Evolutionary conservation across 345 rosid genomes (phyloP).

Genomic region (Populus nigra): DNA sequence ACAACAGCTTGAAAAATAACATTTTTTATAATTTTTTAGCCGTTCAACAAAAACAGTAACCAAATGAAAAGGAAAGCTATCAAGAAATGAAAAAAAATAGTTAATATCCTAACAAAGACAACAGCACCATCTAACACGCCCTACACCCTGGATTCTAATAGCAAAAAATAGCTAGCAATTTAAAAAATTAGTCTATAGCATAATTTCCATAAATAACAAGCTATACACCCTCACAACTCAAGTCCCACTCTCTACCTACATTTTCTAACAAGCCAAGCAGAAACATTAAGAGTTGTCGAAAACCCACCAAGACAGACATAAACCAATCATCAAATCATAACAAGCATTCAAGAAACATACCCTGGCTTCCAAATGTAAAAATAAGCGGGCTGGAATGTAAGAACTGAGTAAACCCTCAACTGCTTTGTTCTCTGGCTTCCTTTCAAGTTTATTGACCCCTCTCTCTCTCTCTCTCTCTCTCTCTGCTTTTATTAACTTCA

Average conservation of each 20-base stretch:
- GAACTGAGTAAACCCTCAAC: not conserved
- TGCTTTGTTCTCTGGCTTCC: not conserved
- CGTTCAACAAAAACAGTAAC: slow-evolving; percentile 5
- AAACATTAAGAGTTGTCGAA: not conserved
- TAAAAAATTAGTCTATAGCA: not conserved
- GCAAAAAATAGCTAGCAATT: not conserved
- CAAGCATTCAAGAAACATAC: not conserved
- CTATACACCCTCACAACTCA: slow-evolving; percentile 9
- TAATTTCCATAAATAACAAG: not conserved
- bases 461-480: no score
- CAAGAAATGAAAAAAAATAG: slow-evolving; percentile 9
- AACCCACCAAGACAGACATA: not conserved
- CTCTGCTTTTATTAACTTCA: no score
- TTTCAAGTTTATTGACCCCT: not conserved
- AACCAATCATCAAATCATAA: not conserved
- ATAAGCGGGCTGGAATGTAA: not conserved
- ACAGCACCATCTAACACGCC: slow-evolving; percentile 14
- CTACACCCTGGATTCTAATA: not conserved
- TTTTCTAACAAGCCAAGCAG: slow-evolving; percentile 6
- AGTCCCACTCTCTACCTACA: slow-evolving; percentile 16
- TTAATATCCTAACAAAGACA: slow-evolving; percentile 36
- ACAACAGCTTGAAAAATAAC: not conserved
- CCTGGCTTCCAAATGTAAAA: not conserved
- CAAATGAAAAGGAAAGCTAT: slow-evolving; percentile 10
- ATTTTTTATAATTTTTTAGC: not conserved